These are phyloP conservation scores for Aureobasidium leucospermi DNA, from an alignment of 2,329 filamentous ascomycete genomes.

Conservation along the genomic window DNA sequence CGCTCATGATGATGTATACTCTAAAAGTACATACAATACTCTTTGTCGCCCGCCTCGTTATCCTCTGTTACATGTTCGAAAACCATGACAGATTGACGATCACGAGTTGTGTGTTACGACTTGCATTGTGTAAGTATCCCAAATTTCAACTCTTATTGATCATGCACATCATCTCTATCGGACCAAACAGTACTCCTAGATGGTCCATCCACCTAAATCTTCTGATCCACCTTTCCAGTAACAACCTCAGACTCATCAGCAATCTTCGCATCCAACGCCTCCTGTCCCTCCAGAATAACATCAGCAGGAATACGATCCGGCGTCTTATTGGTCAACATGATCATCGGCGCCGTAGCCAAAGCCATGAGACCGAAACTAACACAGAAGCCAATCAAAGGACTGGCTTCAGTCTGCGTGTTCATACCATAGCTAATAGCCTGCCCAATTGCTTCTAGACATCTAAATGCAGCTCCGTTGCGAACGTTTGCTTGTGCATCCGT, in stretches of 20 bases:
- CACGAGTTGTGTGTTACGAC: too few species aligned
- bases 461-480: slow-evolving; percentile 3
- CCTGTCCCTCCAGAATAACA: slow-evolving; percentile 17
- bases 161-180: neutral
- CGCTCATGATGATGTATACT: too few species aligned
- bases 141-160: neutral
- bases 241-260: neutral
- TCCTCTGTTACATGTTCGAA: too few species aligned
- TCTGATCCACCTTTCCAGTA: slow-evolving; percentile 1
- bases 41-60: too few species aligned
- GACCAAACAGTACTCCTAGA: neutral
- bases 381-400: slow-evolving; percentile 16
- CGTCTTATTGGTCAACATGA: slow-evolving; percentile 26
- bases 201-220: neutral
- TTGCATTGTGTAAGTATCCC: too few species aligned
- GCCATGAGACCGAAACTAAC: slow-evolving; percentile 29
- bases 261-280: slow-evolving; percentile 7
- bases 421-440: slow-evolving; percentile 12
- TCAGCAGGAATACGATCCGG: slow-evolving; percentile 25
- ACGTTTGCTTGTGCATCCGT: slow-evolving; percentile 13
- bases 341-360: slow-evolving; percentile 26
- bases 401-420: slow-evolving; percentile 5
- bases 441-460: slow-evolving; percentile 11
- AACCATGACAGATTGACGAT: too few species aligned
- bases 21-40: too few species aligned